These are phyloP conservation scores for Lecanicillium sp. DNA, from an alignment of 2,329 filamentous ascomycete genomes.

Conservation along the genomic window DNA sequence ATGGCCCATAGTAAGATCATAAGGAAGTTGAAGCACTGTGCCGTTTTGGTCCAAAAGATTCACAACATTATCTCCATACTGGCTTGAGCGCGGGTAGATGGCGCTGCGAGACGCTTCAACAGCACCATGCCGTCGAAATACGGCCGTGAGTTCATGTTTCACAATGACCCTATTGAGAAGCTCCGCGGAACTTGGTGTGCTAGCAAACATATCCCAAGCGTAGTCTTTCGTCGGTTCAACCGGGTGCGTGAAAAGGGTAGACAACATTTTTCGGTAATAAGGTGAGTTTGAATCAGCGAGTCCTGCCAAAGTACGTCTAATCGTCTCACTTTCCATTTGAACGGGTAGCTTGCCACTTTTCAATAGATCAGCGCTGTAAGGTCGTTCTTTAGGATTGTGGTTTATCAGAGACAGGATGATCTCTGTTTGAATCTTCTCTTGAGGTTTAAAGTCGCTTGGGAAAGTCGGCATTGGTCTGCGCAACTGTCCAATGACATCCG, in stretches of 20 bases:
- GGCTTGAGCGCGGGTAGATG: conserved; percentile 72
- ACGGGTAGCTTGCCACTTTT: conserved; percentile 81
- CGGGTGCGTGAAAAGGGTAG: conserved; percentile 70
- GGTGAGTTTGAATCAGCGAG: conserved; percentile 76
- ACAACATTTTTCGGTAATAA: conserved; percentile 83
- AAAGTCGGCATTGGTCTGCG: conserved; percentile 59
- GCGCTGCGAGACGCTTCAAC: conserved; percentile 68
- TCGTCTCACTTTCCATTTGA: conserved; percentile 87
- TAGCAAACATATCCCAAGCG: conserved; percentile 62
- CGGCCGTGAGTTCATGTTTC: conserved; percentile 62
- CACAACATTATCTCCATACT: conserved; percentile 67
- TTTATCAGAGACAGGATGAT: conserved; percentile 75
- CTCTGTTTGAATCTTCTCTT: conserved; percentile 64
- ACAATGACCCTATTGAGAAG: conserved; percentile 65
- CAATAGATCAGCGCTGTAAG: conserved; percentile 73
- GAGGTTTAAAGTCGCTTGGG: conserved; percentile 62
- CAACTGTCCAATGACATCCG: conserved; percentile 56
- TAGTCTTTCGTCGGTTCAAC: conserved; percentile 74
- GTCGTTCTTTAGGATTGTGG: conserved; percentile 74
- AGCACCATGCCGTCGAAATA: conserved; percentile 86
- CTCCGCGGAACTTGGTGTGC: conserved; percentile 46
- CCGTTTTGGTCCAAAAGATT: conserved; percentile 76
- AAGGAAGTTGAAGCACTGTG: conserved; percentile 87
- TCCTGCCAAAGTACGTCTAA: conserved; percentile 72
- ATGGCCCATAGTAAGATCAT: conserved; percentile 82